phyloP scores from a whole-genome alignment of 441 rosid species.

The Biscutella laevigata region DNA sequence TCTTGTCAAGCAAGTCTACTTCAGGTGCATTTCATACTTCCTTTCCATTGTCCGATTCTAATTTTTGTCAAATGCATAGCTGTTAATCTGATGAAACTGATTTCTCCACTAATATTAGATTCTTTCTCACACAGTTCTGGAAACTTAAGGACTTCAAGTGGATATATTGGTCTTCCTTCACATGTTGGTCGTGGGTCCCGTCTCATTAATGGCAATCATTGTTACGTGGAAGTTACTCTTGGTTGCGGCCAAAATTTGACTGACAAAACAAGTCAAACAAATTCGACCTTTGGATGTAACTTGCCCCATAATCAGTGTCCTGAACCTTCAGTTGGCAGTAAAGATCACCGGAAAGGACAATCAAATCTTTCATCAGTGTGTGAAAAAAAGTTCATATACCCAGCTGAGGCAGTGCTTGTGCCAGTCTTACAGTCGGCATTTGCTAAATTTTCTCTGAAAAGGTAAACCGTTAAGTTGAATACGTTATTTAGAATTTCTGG shows the following conservation, averaged over 20 bases:
- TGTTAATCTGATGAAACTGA: slow-evolving; percentile 2
- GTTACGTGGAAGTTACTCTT: slow-evolving; percentile 80
- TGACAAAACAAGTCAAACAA: slow-evolving; percentile 41
- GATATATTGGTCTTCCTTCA: slow-evolving; percentile 58
- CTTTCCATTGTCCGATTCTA: background rate
- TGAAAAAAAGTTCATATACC: slow-evolving; percentile 79
- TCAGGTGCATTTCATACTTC: slow-evolving; percentile 40
- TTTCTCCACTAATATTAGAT: slow-evolving; percentile 17
- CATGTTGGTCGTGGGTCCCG: slow-evolving; percentile 62
- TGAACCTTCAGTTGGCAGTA: slow-evolving; percentile 54
- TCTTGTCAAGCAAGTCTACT: slow-evolving; percentile 91
- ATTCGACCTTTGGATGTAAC: slow-evolving; percentile 35
- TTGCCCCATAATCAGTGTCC: slow-evolving; percentile 50
- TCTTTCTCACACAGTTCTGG: slow-evolving; percentile 47
- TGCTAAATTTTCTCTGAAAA: slow-evolving; percentile 83
- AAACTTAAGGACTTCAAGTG: slow-evolving; percentile 50
- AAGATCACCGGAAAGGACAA: slow-evolving; percentile 51
- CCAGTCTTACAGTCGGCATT: slow-evolving; percentile 80
- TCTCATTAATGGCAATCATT: slow-evolving; percentile 58
- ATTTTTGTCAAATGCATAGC: slow-evolving; percentile 1
- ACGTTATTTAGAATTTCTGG: slow-evolving; percentile 15
- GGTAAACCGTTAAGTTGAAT: slow-evolving; percentile 36
- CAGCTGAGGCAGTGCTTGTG: slow-evolving; percentile 89
- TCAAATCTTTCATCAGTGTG: slow-evolving; percentile 32
- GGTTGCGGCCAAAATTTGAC: slow-evolving; percentile 57